phyloP scores from a whole-genome alignment of 2,329 filamentous ascomycete species.

The Ampelomyces quisqualis region DNA sequence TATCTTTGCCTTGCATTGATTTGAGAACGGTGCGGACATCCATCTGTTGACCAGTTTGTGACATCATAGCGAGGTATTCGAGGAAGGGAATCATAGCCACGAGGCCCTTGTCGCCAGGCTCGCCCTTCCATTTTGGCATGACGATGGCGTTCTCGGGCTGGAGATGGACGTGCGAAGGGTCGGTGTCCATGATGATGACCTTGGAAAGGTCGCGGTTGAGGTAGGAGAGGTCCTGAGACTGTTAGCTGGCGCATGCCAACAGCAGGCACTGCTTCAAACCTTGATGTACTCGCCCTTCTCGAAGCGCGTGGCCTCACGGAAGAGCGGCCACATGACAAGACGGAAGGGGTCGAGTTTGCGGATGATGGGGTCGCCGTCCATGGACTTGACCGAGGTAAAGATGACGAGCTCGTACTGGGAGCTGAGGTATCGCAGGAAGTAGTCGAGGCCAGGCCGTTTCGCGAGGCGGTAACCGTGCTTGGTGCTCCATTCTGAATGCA shows the following conservation, averaged over 20 bases:
- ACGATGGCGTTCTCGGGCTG: constrained; percentile 98
- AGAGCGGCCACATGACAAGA: constrained; percentile 93
- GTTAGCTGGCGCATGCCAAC: constrained; percentile 18
- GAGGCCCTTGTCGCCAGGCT: constrained; percentile 79
- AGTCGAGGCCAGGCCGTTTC: constrained; percentile 92
- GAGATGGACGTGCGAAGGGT: constrained; percentile 74
- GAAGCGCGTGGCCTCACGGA: constrained; percentile 95
- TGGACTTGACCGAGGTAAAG: constrained; percentile 85
- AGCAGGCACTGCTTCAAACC: constrained; percentile 52
- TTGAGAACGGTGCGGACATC: constrained; percentile 85
- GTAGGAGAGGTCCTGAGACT: constrained; percentile 81
- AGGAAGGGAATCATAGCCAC: constrained; percentile 92
- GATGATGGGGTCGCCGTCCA: constrained; percentile 81
- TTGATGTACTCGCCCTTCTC: constrained; percentile 96
- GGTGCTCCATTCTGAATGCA: constrained; percentile 92
- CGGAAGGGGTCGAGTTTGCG: constrained; percentile 93
- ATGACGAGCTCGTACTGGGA: constrained; percentile 98
- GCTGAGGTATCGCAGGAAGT: constrained; percentile 93
- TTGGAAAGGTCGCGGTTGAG: constrained; percentile 95
- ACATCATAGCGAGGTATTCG: constrained; percentile 93
- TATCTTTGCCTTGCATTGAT: constrained; percentile 85
- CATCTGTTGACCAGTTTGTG: constrained; percentile 59
- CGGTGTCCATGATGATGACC: constrained; percentile 90
- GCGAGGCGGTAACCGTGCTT: constrained; percentile 95
- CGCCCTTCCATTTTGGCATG: constrained; percentile 84